phyloP scores from a whole-genome alignment of 2,329 filamentous ascomycete genomes.

The Plectosphaerella cucumerina region DNA sequence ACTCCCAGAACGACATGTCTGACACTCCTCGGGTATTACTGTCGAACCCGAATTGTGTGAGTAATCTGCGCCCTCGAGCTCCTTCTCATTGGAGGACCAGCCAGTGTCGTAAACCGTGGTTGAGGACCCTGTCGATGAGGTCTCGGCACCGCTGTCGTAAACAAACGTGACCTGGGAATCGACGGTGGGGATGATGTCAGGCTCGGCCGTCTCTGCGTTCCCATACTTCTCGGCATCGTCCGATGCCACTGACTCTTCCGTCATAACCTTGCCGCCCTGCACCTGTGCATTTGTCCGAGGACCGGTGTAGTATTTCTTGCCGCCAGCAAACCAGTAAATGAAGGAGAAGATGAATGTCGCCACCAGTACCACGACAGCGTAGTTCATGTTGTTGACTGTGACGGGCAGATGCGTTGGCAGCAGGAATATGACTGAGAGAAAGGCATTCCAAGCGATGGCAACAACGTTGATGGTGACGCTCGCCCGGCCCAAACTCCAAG shows the following conservation, averaged over 20 bases:
- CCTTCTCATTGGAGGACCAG: not conserved
- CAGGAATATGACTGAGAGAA: slow-evolving; percentile 50
- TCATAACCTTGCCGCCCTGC: slow-evolving; percentile 17
- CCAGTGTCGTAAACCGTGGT: not conserved
- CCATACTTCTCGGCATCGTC: slow-evolving; percentile 14
- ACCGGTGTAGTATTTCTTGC: slow-evolving; percentile 43
- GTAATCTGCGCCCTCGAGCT: not conserved
- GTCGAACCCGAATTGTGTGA: not conserved
- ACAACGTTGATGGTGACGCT: slow-evolving; percentile 38
- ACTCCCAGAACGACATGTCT: no score
- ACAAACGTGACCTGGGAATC: not conserved
- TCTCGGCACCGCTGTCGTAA: not conserved
- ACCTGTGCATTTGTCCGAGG: slow-evolving; percentile 28
- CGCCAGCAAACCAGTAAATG: slow-evolving; percentile 40
- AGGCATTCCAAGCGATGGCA: slow-evolving; percentile 47
- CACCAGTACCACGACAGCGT: slow-evolving; percentile 45
- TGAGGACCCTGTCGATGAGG: not conserved
- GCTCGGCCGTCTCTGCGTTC: not conserved
- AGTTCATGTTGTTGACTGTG: slow-evolving; percentile 47
- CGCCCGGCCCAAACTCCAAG: slow-evolving; percentile 44
- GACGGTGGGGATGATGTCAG: not conserved
- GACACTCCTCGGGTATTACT: not conserved
- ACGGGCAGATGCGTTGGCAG: slow-evolving; percentile 45
- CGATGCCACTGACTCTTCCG: slow-evolving; percentile 10
- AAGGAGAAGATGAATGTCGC: slow-evolving; percentile 38